Evolutionary conservation across 108 stramenopile species (phyloP), one percentile per base, ranked within the genome.

Genomic region (Aureococcus anophagefferens): DNA sequence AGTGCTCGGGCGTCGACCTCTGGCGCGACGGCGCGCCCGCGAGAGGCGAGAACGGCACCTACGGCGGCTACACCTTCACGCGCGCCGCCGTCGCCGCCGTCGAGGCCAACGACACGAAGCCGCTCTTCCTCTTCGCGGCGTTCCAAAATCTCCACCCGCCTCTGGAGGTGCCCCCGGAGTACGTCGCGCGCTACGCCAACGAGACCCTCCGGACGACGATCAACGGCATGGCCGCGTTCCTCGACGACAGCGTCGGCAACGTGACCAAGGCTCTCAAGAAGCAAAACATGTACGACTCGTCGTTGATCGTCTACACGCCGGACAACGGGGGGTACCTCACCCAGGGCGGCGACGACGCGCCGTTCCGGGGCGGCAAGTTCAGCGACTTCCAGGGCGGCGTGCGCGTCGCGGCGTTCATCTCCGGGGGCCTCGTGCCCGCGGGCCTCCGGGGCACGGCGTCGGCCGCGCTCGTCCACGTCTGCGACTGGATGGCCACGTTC

Each of bases 241-340:
- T n/a, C n/a, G 74, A 74, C 46, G 36, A 30, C n/a, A 18, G 25
- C 30, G 31, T 74, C 13, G 67, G 68, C 35, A n/a, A 36, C 30
- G 18, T 74, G 15, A n/a, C 17, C 33, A 30, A 13, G 21, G 68
- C 67, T 4, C 74, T 74, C 28, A 25, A 68, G 63, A n/a, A 29
- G 17, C 34, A 30, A n/a, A 31, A 37, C 29, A 40, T 74, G 69
- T 74, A 68, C 68, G n/a, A 74, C 9, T 35, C 68, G 31, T 63
- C 74, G 31, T n/a, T 74, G 33, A 64, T 74, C 29, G 37, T 74
- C 13, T 32, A 46, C 30, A n/a, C 62, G 25, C 62, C 62, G 21
- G 74, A 74, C 36, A 73, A 73, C 37, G 72, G 74, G 0, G 74
- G 65, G 35, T n/a, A n/a, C n/a, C n/a, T n/a, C n/a, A n/a, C n/a